These are phyloP conservation scores for Aspergillus mulundensis DNA, from an alignment of 495 filamentous ascomycete species.

Conservation along the genomic window DNA sequence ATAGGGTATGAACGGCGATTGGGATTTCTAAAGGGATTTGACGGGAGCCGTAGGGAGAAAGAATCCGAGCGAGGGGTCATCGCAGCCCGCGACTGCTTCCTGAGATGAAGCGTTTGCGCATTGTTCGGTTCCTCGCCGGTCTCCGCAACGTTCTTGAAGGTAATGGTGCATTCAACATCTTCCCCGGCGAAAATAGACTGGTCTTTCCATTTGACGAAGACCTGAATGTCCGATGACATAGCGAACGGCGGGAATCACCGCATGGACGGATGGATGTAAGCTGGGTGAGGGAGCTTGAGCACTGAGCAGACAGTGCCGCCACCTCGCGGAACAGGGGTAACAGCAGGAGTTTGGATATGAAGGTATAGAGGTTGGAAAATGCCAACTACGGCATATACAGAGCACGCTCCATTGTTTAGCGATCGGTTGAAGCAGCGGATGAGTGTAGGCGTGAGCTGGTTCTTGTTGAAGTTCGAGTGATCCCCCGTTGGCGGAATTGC, in stretches of 20 bases:
- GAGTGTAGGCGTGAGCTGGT: background rate
- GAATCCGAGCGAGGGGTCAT: conserved; percentile 36
- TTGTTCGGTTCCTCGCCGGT: conserved; percentile 28
- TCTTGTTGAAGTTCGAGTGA: background rate
- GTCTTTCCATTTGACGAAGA: conserved; percentile 91
- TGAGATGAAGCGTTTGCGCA: conserved; percentile 36
- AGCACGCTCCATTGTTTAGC: conserved; percentile 17
- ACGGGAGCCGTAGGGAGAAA: conserved; percentile 40
- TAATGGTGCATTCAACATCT: conserved; percentile 89
- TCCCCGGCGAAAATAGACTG: conserved; percentile 93
- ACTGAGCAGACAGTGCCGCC: conserved; percentile 21
- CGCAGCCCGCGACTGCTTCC: conserved; percentile 43
- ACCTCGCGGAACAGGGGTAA: conserved; percentile 11
- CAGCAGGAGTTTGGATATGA: background rate
- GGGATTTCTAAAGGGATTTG: conserved; percentile 34
- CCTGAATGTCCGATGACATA: conserved; percentile 70
- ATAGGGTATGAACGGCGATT: conserved; percentile 37
- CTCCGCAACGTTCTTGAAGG: conserved; percentile 82
- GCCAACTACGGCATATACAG: conserved; percentile 26
- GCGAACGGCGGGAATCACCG: conserved; percentile 35
- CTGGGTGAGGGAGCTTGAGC: conserved; percentile 18
- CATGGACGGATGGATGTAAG: conserved; percentile 27
- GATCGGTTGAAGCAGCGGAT: conserved; percentile 4
- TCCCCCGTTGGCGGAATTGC: background rate
- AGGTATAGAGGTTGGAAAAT: background rate